Evolutionary conservation across 2,329 filamentous ascomycete species (phyloP).

Genomic region (Beauveria pseudobassiana): DNA sequence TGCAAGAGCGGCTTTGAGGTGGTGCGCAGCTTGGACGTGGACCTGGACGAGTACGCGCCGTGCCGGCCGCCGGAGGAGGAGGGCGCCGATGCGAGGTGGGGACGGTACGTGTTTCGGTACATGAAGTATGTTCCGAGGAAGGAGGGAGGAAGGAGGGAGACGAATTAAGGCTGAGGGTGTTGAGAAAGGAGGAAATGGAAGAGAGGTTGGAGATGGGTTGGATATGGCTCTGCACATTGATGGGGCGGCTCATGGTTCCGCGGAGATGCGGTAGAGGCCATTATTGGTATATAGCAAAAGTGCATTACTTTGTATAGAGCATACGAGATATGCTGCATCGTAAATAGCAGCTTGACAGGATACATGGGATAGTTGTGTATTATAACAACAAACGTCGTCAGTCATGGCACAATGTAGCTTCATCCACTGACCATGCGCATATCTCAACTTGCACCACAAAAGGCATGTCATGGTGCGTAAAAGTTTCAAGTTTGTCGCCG

Average conservation of each 20-base stretch:
- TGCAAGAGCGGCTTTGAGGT: slow-evolving; percentile 23
- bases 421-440: too few species aligned
- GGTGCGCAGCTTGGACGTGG: slow-evolving; percentile 21
- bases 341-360: too few species aligned
- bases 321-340: background rate
- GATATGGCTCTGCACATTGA: background rate
- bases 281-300: background rate
- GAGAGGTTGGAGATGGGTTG: background rate
- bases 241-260: background rate
- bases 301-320: background rate
- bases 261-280: background rate
- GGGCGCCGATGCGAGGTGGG: slow-evolving; percentile 22
- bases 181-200: background rate
- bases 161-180: background rate
- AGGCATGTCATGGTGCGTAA: too few species aligned
- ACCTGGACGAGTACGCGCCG: slow-evolving; percentile 25
- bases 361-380: too few species aligned
- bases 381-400: too few species aligned
- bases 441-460: too few species aligned
- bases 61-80: slow-evolving; percentile 20
- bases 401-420: too few species aligned
- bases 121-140: slow-evolving; percentile 20
- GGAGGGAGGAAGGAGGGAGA: background rate
- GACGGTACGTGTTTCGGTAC: slow-evolving; percentile 26
- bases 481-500: too few species aligned